Percentiles rank a stretch among this genome's conserved stretches.
phyloP scores from a whole-genome alignment of 2,329 filamentous ascomycete species.

The Sordariomycetes sp. region DNA sequence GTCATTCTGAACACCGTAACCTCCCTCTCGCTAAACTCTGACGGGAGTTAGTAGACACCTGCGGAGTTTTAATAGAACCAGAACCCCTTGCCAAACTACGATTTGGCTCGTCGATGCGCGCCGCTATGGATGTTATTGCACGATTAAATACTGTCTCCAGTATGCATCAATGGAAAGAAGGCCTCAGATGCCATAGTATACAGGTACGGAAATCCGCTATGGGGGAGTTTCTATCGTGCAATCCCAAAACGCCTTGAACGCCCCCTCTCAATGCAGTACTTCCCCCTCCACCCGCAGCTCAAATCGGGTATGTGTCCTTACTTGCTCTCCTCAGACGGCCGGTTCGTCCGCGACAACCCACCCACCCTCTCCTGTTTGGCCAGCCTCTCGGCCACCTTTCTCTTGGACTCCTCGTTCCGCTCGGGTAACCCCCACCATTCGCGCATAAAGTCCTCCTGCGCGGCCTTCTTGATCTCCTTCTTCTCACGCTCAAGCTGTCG shows the following conservation, averaged over 20 bases:
- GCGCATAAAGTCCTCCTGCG: conserved; percentile 51
- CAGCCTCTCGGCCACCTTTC: conserved; percentile 37
- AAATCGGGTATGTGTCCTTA: not conserved
- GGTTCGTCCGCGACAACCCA: conserved; percentile 30
- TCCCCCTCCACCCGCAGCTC: not conserved
- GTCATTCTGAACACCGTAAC: too few species aligned
- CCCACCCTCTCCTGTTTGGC: conserved; percentile 38
- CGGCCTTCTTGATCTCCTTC: conserved; percentile 40
- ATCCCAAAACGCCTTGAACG: conserved; percentile 1
- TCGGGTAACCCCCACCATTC: conserved; percentile 56
- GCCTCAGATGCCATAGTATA: not conserved
- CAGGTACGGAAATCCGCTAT: not conserved
- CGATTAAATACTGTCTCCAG: not conserved
- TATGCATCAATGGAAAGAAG: not conserved
- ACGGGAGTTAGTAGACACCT: too few species aligned
- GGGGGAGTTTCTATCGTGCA: conserved; percentile 1
- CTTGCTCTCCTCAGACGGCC: conserved; percentile 8
- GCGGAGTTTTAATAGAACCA: too few species aligned
- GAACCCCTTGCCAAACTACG: too few species aligned
- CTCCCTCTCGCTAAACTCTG: too few species aligned
- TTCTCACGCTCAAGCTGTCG: conserved; percentile 54
- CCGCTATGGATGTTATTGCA: too few species aligned
- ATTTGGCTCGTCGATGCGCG: too few species aligned
- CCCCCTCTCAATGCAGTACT: not conserved
- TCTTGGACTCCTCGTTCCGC: conserved; percentile 35